phyloP scores from a whole-genome alignment of 1,284 basidiomycete genomes.

The Chalciporus sp. region DNA sequence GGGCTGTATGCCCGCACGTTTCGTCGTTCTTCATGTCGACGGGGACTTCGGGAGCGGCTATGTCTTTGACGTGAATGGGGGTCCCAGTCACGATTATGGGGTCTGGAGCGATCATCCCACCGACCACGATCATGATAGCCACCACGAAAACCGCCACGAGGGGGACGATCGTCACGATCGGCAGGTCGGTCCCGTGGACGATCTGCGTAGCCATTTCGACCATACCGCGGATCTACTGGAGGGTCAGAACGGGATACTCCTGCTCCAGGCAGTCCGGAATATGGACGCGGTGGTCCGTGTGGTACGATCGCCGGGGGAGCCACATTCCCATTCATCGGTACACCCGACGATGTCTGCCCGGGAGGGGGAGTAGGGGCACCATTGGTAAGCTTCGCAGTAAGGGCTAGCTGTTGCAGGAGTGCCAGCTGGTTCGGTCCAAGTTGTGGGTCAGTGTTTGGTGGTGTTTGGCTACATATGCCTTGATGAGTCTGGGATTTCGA shows the following conservation, averaged over 20 bases:
- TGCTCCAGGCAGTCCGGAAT: conserved; percentile 1
- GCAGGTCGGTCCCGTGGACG: conserved; percentile 51
- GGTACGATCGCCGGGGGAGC: neutral
- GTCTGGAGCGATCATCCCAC: conserved; percentile 52
- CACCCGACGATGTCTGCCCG: conserved; percentile 10
- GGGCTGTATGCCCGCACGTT: conserved; percentile 60
- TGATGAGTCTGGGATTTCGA: conserved; percentile 1
- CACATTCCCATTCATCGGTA: conserved; percentile 3
- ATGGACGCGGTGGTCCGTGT: conserved; percentile 3
- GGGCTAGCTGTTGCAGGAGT: conserved; percentile 72
- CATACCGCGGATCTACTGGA: conserved; percentile 48
- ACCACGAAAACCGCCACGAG: conserved; percentile 46
- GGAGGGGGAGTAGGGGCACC: conserved; percentile 32
- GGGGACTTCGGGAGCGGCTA: conserved; percentile 75
- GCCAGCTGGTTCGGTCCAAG: conserved; percentile 63
- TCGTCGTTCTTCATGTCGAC: conserved; percentile 51
- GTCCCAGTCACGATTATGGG: conserved; percentile 50
- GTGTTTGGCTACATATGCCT: conserved; percentile 55
- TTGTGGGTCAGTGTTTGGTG: conserved; percentile 50
- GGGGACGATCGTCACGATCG: conserved; percentile 41
- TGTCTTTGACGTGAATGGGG: conserved; percentile 45
- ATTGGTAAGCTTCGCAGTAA: conserved; percentile 51
- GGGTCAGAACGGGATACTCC: conserved; percentile 29
- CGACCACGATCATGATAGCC: conserved; percentile 41
- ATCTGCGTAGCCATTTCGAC: conserved; percentile 51